Percentiles rank a stretch among this genome's conserved stretches.
phyloP scores from a whole-genome alignment of 257 asterid species.

The Nicotiana tabacum region DNA sequence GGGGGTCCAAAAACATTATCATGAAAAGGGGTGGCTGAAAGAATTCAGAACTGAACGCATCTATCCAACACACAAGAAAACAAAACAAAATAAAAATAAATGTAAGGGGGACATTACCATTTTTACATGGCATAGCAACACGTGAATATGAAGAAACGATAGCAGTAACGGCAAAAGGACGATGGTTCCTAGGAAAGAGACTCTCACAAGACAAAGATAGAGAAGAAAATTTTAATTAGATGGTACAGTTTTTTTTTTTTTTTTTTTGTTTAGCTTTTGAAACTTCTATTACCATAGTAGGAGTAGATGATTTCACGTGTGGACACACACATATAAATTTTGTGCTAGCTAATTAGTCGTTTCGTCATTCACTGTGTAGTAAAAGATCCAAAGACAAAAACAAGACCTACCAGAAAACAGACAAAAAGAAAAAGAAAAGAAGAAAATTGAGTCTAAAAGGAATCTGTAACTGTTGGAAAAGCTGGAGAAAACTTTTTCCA shows the following conservation, averaged over 20 bases:
- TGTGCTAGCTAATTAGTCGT: neutral
- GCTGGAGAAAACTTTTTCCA: neutral
- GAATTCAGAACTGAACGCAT: slow-evolving; percentile 27
- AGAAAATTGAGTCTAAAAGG: neutral
- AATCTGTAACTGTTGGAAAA: slow-evolving; percentile 9
- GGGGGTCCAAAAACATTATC: slow-evolving; percentile 14
- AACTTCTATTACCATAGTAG: slow-evolving; percentile 25
- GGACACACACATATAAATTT: slow-evolving; percentile 16
- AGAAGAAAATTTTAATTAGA: neutral
- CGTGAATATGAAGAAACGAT: slow-evolving; percentile 43
- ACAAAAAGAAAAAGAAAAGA: neutral
- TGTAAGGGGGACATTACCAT: neutral
- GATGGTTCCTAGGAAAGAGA: slow-evolving; percentile 31
- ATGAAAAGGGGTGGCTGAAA: slow-evolving; percentile 29
- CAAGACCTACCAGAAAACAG: slow-evolving; percentile 15
- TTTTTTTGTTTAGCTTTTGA: too few relatives aligned
- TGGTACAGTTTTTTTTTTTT: neutral
- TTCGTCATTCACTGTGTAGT: slow-evolving; percentile 3
- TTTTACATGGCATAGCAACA: slow-evolving; percentile 25
- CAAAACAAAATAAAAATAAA: slow-evolving; percentile 23
- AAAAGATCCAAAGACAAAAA: slow-evolving; percentile 53
- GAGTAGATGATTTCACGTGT: slow-evolving; percentile 57
- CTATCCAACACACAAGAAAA: slow-evolving; percentile 47
- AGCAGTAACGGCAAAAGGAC: slow-evolving; percentile 21
- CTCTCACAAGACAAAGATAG: neutral